These are phyloP conservation scores for Stemphylium lycopersici DNA, from an alignment of 2,329 filamentous ascomycete species.

Conservation along the genomic window DNA sequence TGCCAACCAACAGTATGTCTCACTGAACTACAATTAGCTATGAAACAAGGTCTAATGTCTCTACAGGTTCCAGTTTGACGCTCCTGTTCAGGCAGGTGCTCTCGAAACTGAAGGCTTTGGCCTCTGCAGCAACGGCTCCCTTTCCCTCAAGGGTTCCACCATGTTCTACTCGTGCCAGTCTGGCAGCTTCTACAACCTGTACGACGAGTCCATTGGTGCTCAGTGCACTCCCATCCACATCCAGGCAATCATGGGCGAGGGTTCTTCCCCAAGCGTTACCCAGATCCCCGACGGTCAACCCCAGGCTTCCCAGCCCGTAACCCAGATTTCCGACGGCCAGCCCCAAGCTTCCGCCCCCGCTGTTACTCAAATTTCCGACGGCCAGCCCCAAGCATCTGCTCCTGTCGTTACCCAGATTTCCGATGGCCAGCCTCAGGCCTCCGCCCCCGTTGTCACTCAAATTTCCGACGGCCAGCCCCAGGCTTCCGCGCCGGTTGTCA, in stretches of 20 bases:
- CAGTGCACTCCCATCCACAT: conserved; percentile 65
- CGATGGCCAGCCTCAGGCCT: conserved; percentile 33
- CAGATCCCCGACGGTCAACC: conserved; percentile 42
- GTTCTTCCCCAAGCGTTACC: conserved; percentile 19
- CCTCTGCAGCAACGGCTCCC: conserved; percentile 68
- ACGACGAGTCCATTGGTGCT: conserved; percentile 70
- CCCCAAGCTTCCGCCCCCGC: conserved; percentile 24
- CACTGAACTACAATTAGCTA: no score
- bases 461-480: conserved; percentile 37
- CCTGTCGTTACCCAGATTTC: conserved; percentile 27
- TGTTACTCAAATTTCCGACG: conserved; percentile 40
- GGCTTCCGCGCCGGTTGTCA: conserved; percentile 19
- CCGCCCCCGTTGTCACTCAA: conserved; percentile 27
- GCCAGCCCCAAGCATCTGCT: conserved; percentile 29
- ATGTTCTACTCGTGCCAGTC: conserved; percentile 78
- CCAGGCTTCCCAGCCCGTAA: conserved; percentile 25
- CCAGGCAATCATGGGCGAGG: conserved; percentile 18
- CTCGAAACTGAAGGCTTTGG: conserved; percentile 77
- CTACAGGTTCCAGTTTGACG: conserved; percentile 51
- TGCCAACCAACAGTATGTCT: conserved; percentile 69
- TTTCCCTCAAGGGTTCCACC: conserved; percentile 67
- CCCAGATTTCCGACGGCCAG: conserved; percentile 35
- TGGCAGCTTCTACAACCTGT: conserved; percentile 82
- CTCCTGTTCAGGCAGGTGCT: conserved; percentile 66
- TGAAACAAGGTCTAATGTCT: conserved; percentile 7